phyloP scores from a whole-genome alignment of 257 asterid genomes.

The Solanum rostratum region DNA sequence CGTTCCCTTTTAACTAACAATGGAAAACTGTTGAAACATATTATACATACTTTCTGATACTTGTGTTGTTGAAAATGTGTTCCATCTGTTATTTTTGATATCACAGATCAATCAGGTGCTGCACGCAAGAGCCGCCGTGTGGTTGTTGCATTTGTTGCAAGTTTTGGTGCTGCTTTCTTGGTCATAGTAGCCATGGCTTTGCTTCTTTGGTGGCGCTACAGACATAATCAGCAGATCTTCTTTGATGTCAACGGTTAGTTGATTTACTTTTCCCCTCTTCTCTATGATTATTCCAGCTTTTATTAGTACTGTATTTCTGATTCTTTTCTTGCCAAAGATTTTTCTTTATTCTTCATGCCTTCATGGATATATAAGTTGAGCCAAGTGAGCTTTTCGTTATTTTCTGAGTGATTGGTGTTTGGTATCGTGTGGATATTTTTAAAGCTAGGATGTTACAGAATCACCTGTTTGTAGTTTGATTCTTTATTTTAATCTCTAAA shows the following conservation, averaged over 20 bases:
- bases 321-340: neutral
- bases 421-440: neutral
- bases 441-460: neutral
- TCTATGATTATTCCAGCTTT: neutral
- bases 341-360: neutral
- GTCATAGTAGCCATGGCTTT: constrained; percentile 32
- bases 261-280: neutral
- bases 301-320: neutral
- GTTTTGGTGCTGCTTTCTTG: constrained; percentile 53
- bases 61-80: neutral
- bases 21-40: neutral
- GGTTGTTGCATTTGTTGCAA: constrained; percentile 57
- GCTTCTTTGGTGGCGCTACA: constrained; percentile 70
- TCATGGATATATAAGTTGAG: neutral
- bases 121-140: constrained; percentile 39
- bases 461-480: neutral
- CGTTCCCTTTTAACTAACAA: neutral
- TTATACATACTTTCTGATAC: neutral
- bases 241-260: constrained; percentile 82
- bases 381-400: neutral
- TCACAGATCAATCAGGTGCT: constrained; percentile 42
- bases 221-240: constrained; percentile 84
- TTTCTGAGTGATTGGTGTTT: neutral
- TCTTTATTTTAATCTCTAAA: neutral
- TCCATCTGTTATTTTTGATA: neutral